Evolutionary conservation across 176 grass and related monocot species (phyloP).

Genomic region (Eremochloa ophiuroides): DNA sequence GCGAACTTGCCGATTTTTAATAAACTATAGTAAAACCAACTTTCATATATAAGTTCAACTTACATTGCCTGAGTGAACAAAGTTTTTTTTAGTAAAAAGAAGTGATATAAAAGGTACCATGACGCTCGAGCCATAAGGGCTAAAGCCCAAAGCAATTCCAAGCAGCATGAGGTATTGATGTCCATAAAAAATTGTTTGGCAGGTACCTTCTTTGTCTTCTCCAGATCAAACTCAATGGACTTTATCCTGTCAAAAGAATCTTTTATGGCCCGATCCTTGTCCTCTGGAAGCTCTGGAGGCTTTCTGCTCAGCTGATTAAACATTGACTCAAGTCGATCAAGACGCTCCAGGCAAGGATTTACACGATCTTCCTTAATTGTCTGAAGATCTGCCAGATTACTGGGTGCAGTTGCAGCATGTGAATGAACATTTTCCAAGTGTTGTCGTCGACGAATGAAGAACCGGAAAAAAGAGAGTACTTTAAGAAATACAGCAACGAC

Average conservation of each 20-base stretch:
- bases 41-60: neutral
- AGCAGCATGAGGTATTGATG: constrained; percentile 17
- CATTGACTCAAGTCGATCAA: constrained; percentile 73
- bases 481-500: constrained; percentile 62
- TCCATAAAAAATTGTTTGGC: constrained; percentile 6
- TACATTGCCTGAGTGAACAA: neutral
- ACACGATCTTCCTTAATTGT: constrained; percentile 48
- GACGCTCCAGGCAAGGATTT: constrained; percentile 63
- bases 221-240: constrained; percentile 85
- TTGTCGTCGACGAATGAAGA: constrained; percentile 38
- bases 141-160: neutral
- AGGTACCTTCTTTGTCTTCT: constrained; percentile 91
- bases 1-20: neutral
- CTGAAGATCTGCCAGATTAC: constrained; percentile 29
- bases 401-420: constrained; percentile 18
- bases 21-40: neutral
- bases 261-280: constrained; percentile 71
- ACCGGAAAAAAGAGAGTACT: constrained; percentile 57
- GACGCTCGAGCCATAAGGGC: constrained; percentile 1
- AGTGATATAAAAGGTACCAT: neutral
- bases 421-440: constrained; percentile 39
- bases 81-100: neutral
- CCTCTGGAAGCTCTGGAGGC: constrained; percentile 64
- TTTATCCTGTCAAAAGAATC: constrained; percentile 98
- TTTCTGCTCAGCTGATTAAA: constrained; percentile 81